These are phyloP conservation scores for Populus hybrid DNA, from an alignment of 441 rosid species.

Conservation along the genomic window DNA sequence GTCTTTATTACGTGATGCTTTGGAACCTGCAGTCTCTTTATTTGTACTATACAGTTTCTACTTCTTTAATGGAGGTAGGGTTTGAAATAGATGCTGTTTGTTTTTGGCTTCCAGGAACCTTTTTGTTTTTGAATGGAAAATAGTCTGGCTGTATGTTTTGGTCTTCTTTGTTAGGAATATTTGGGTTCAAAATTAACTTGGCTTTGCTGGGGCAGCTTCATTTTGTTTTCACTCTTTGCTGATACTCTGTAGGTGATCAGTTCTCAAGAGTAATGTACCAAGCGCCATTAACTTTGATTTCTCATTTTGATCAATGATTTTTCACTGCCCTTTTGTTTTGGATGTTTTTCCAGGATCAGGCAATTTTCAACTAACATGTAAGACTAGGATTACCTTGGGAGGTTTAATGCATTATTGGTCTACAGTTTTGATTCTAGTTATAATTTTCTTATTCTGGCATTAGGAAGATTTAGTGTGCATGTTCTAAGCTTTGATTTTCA, in stretches of 20 bases:
- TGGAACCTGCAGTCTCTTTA: neutral
- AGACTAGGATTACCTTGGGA: neutral
- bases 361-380: neutral
- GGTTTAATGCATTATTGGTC: neutral
- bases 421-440: neutral
- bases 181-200: neutral
- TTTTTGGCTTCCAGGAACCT: neutral
- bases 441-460: neutral
- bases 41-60: neutral
- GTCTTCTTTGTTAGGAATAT: neutral
- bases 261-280: neutral
- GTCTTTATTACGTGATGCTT: neutral
- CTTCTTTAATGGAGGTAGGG: neutral
- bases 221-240: neutral
- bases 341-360: neutral
- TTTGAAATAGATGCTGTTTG: neutral
- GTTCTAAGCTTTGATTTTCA: neutral
- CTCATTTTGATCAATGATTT: neutral
- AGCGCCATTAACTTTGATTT: neutral
- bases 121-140: neutral
- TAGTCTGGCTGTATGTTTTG: neutral
- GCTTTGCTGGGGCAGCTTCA: neutral
- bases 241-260: neutral
- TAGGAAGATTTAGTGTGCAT: neutral
- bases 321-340: neutral